phyloP scores from a whole-genome alignment of 495 filamentous ascomycete species.

The Tetracladium marchalianum region DNA sequence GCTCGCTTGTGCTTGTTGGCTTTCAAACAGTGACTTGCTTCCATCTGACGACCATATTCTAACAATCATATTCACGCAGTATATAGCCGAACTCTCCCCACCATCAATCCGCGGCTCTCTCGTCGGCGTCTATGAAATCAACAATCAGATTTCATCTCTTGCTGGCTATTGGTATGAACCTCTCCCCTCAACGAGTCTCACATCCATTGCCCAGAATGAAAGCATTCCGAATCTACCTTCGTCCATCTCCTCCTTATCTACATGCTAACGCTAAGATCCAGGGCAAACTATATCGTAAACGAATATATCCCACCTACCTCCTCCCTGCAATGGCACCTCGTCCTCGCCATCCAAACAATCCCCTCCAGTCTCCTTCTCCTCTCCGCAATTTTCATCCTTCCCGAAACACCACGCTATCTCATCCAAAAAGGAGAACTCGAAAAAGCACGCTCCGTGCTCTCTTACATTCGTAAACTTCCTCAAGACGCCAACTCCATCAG shows the following conservation, averaged over 20 bases:
- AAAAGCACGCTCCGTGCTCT: constrained; percentile 45
- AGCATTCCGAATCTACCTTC: constrained; percentile 46
- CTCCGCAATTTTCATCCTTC: constrained; percentile 38
- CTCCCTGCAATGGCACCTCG: constrained; percentile 45
- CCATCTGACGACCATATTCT: neutral
- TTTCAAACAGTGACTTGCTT: neutral
- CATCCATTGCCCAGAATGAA: constrained; percentile 28
- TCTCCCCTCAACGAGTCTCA: constrained; percentile 34
- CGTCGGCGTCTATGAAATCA: constrained; percentile 60
- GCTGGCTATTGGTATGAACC: constrained; percentile 60
- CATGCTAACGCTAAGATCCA: constrained; percentile 3
- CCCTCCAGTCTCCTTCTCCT: constrained; percentile 46
- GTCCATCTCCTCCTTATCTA: constrained; percentile 40
- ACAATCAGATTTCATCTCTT: constrained; percentile 61
- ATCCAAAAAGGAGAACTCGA: constrained; percentile 42
- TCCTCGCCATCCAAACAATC: constrained; percentile 47
- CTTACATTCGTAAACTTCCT: constrained; percentile 51
- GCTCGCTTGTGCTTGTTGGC: neutral
- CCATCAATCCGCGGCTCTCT: constrained; percentile 42
- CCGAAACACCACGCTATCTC: constrained; percentile 55
- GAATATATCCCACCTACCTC: constrained; percentile 13
- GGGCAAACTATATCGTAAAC: constrained; percentile 11
- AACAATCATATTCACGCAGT: constrained; percentile 12
- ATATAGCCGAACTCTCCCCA: constrained; percentile 44
- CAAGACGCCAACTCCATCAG: constrained; percentile 49